Evolutionary conservation across 257 asterid genomes (phyloP), one percentile per base, ranked within the genome.

Genomic region (Capsicum pubescens): DNA sequence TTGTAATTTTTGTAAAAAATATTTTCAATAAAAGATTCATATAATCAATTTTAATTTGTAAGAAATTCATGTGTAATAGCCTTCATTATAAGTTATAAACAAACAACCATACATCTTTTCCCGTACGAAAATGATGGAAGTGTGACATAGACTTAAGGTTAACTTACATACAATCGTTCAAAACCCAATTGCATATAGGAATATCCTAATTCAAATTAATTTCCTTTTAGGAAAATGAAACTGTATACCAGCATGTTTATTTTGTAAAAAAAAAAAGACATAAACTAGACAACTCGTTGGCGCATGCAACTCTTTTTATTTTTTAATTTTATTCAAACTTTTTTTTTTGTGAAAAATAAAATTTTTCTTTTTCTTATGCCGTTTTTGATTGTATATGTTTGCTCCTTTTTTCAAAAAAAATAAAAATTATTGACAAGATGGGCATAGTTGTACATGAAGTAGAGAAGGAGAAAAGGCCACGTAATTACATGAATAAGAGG

Each of bases 391-490:
- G 36, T 32, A 12, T 66, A 66, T 66, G 72, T 35, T 2, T 11
- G 15, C n/a, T 56, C 61, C 12, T 8, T 32, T 5, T 44, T 44
- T 44, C 6, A 42, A 26, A 26, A 26, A 26, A 26, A 26, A 26
- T 26, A 26, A 26, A 39, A 39, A 3, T 39, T 52, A 42, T 63
- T 81, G 84, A 81, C 74, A 66, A 32, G 77, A 63, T 46, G 57
- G 77, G 35, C 50, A 77, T 21, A 13, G 44, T 74, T 21, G 0
- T 4, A 17, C 21, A 81, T 81, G 84, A 81, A 88, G 61, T 70
- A 82, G 88, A 84, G 91, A 71, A 84, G 88, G 85, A 88, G 74
- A 86, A 54, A 54, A 35, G 48, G 88, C 91, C 91, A 88, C 91
- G 89, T 76, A 70, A 9, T 13, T 69, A 46, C 61, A 50, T 67